Evolutionary conservation across 495 filamentous ascomycete genomes (phyloP), one percentile per base, ranked within the genome.

Genomic region (Penicillium ochrochloron): DNA sequence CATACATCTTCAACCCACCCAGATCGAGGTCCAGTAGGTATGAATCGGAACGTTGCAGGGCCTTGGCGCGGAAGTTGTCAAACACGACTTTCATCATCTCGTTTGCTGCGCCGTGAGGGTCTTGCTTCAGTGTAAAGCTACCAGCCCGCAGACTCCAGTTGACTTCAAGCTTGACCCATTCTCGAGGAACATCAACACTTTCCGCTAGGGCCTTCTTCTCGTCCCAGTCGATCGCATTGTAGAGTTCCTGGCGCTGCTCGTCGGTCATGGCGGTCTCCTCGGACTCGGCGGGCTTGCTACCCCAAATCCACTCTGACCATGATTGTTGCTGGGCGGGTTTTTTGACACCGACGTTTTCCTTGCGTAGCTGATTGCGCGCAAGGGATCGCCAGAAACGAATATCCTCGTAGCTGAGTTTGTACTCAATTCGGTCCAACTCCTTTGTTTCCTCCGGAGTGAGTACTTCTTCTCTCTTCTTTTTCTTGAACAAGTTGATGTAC

Each of bases 151-250:
- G 87, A 50, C 90, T 92, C 35, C 94, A 88, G 68, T 98, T 91
- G 61, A 98, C 80, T 74, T 97, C 92, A 71, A 97, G 80, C 77
- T 97, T 97, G 59, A 97, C 85, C 57, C 91, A 92, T 64, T 99
- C 96, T 51, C 90, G 86, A 0, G 95, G 95, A 54, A 91, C 83
- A 70, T 98, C 94, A 29, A 99, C 90, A 59, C 89, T 89, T 65
- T 95, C 94, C 0, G 92, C 82, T 35, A 99, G 83, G 3, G 89
- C 89, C 56, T 93, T 90, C 82, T 97, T 97, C 79, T 99, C 95
- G 68, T 99, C 92, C 91, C 93, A 99, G 70, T 97, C 93, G 66
- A 99, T 99, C 37, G 92, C 96, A 66, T 92, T 91, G 70, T 99
- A 99, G 10, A 99, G 85, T 79, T 98, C 95, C 73, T 98, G 93